These are phyloP conservation scores for Alternaria angustiovoidea DNA, from an alignment of 2,329 filamentous ascomycete genomes.

Conservation along the genomic window DNA sequence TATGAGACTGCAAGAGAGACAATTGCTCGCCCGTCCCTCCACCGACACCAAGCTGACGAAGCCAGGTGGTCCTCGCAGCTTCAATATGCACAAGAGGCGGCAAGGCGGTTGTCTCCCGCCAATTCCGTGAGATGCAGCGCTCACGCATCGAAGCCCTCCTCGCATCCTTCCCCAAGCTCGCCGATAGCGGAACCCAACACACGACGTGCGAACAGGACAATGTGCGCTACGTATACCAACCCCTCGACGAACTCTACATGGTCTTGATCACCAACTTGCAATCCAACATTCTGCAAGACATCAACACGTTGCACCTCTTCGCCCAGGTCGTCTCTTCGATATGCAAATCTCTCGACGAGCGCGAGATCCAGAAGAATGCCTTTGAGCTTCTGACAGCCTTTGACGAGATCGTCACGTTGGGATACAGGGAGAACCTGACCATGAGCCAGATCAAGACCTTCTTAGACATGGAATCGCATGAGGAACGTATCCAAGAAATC, in stretches of 20 bases:
- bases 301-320: slow-evolving; percentile 97
- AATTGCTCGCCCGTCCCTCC: not conserved
- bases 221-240: slow-evolving; percentile 99
- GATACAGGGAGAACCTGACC: slow-evolving; percentile 95
- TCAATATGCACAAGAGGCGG: slow-evolving; percentile 98
- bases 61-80: slow-evolving; percentile 93
- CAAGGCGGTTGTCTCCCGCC: slow-evolving; percentile 96
- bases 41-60: slow-evolving; percentile 31
- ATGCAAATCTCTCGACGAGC: slow-evolving; percentile 94
- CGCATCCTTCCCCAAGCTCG: slow-evolving; percentile 96
- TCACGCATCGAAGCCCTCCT: slow-evolving; percentile 96
- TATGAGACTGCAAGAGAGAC: slow-evolving; percentile 22
- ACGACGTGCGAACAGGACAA: slow-evolving; percentile 99
- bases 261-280: slow-evolving; percentile 99
- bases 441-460: slow-evolving; percentile 99
- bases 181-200: slow-evolving; percentile 94
- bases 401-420: slow-evolving; percentile 94
- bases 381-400: slow-evolving; percentile 97
- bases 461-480: slow-evolving; percentile 98
- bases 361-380: slow-evolving; percentile 92
- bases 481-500: slow-evolving; percentile 93
- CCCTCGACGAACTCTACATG: slow-evolving; percentile 98
- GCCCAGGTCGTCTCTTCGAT: slow-evolving; percentile 96
- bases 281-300: slow-evolving; percentile 99
- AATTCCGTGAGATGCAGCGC: slow-evolving; percentile 97